Evolutionary conservation across 2,329 filamentous ascomycete genomes (phyloP), one percentile per base, ranked within the genome.

Genomic region (Phyllosticta citribraziliensis): DNA sequence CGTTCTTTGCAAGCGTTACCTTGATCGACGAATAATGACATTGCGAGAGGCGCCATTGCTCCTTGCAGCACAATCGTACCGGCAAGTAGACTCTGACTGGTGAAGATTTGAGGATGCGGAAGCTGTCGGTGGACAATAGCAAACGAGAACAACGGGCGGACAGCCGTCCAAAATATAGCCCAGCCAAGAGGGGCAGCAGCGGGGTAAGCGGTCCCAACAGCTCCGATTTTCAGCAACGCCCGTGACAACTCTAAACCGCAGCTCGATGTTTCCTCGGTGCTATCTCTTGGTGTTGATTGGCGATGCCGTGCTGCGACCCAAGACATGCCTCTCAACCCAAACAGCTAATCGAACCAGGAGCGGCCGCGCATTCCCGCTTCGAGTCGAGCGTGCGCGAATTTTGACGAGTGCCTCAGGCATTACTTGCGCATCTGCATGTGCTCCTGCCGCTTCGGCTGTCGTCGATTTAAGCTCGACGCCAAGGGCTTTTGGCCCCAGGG

Each of bases 1-100:
- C 75, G 71, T 72, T 70, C 66, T 69, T 58, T 64, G 58, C 62
- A 64, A 47, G 70, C 70, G 70, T 74, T 76, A 76, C 74, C 74
- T 76, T 73, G 74, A 76, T 73, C 70, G 67, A 67, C 66, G 66
- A 67, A 73, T 72, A 70, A 64, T 64, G 72, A 69, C 70, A 73
- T 71, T 61, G 66, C 68, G 68, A 63, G 47, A 56, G 60, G 51
- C 55, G 19, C 33, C 59, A 64, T 64, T 25, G 63, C 62, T 64
- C 53, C 59, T 59, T 62, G 40, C 56, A 40, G 5, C 30, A 25
- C 12, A 33, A 35, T 52, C 61, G 61, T 62, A 62, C 61, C 61
- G 56, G 53, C 51, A 52, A 58, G 24, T 57, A 25, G n/a, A 20
- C 35, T 55, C 50, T 30, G 35, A 56, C n/a, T 62, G n/a, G 52